A percentile compares a stretch with the other conserved stretches of the same genome.
phyloP scores from a whole-genome alignment of 2,329 filamentous ascomycete species.

The Xylaria multiplex region DNA sequence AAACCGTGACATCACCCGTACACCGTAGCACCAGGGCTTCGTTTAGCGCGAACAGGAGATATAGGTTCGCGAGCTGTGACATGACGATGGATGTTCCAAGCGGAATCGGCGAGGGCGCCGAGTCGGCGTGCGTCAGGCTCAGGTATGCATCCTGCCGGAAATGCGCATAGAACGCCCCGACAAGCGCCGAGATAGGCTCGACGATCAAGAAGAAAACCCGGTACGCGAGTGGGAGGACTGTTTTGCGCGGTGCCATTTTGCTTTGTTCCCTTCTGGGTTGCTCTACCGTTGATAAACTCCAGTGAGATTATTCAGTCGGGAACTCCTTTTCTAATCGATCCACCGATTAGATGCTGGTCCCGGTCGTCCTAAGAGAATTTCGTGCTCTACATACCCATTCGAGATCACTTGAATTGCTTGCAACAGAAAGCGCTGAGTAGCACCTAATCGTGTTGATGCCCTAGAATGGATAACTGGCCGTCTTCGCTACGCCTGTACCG shows the following conservation, averaged over 20 bases:
- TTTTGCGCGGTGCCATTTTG: conserved; percentile 42
- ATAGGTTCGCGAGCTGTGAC: conserved; percentile 81
- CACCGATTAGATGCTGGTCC: conserved; percentile 7
- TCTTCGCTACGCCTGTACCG: no score
- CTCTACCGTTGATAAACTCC: background rate
- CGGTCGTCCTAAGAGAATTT: background rate
- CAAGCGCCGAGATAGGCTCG: conserved; percentile 68
- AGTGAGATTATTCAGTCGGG: background rate
- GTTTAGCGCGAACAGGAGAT: conserved; percentile 79
- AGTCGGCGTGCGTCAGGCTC: conserved; percentile 63
- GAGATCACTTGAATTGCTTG: background rate
- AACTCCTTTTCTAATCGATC: background rate
- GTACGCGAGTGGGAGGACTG: conserved; percentile 68
- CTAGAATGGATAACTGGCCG: background rate
- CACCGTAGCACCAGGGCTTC: conserved; percentile 79
- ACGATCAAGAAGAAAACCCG: conserved; percentile 79
- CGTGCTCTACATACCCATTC: background rate
- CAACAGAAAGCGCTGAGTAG: background rate
- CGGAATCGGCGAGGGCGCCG: conserved; percentile 61
- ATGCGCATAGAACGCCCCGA: conserved; percentile 63
- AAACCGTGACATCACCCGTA: conserved; percentile 74
- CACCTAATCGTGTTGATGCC: background rate
- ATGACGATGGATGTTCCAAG: conserved; percentile 72
- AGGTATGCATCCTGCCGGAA: conserved; percentile 68
- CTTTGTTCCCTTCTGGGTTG: background rate